Evolutionary conservation across 2,329 filamentous ascomycete species (phyloP).

Genomic region (Epicoccum nigrum): DNA sequence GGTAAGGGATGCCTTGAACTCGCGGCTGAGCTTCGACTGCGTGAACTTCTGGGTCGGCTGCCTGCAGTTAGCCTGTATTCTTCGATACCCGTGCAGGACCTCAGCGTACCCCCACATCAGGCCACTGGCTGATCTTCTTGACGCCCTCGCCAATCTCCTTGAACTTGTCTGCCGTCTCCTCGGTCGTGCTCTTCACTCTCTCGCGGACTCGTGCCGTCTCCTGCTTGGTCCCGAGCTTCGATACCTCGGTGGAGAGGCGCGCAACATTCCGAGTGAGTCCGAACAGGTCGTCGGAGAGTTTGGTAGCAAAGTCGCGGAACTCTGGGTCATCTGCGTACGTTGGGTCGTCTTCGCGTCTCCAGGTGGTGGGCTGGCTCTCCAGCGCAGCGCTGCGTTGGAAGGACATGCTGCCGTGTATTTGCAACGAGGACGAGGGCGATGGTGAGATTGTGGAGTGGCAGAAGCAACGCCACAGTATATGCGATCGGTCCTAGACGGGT

Average conservation of each 20-base stretch:
- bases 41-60: constrained; percentile 96
- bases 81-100: constrained; percentile 2
- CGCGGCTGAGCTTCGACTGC: constrained; percentile 90
- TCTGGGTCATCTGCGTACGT: constrained; percentile 90
- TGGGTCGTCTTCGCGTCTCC: constrained; percentile 71
- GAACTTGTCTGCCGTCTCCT: constrained; percentile 85
- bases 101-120: constrained; percentile 71
- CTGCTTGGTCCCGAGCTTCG: constrained; percentile 83
- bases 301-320: constrained; percentile 81
- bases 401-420: constrained; percentile 67
- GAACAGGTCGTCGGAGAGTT: constrained; percentile 88
- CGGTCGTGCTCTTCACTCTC: constrained; percentile 83
- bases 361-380: constrained; percentile 76
- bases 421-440: background rate
- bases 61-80: constrained; percentile 23
- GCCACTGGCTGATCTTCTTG: constrained; percentile 84
- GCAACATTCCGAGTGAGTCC: constrained; percentile 86
- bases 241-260: constrained; percentile 81
- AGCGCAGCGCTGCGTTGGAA: constrained; percentile 86
- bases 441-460: background rate
- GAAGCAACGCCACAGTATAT: background rate
- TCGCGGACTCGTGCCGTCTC: constrained; percentile 92
- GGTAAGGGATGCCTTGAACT: constrained; percentile 85
- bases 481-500: constrained; percentile 10
- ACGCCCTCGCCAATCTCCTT: constrained; percentile 91